Percentiles rank a stretch among this genome's conserved stretches.
These are phyloP conservation scores for Taiozyma sp. DNA, from an alignment of 1,139 yeast species.

Conservation along the genomic window DNA sequence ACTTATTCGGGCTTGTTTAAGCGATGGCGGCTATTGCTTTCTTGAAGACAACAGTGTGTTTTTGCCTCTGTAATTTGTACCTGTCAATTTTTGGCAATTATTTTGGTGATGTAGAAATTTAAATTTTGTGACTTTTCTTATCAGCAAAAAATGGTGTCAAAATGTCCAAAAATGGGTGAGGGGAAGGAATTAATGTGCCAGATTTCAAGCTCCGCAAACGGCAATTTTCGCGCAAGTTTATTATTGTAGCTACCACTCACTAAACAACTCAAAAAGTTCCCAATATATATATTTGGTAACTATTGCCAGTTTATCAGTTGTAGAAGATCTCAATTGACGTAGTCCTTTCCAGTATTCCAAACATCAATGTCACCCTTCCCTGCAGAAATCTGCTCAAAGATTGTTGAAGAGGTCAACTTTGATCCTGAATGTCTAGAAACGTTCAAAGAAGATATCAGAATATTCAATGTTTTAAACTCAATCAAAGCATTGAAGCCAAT, in stretches of 20 bases:
- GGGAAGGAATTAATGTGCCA: background rate
- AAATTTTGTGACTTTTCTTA: background rate
- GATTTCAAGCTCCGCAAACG: background rate
- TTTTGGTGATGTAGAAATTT: background rate
- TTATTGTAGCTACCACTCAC: no score
- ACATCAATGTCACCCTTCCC: background rate
- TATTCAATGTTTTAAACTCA: background rate
- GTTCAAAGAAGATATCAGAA: background rate
- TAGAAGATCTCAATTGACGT: no score
- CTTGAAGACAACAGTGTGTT: background rate
- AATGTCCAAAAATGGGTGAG: background rate
- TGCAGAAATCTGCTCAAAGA: background rate
- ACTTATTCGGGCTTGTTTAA: background rate
- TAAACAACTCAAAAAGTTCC: no score
- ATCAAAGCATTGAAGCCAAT: no score
- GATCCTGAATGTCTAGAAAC: background rate
- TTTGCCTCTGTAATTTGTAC: background rate
- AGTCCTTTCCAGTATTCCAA: no score
- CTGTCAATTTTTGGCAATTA: background rate
- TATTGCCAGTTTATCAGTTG: no score
- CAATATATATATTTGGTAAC: no score
- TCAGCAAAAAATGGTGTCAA: background rate
- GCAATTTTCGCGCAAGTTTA: no score
- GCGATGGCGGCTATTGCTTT: background rate
- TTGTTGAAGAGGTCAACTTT: background rate